A percentile compares a stretch with the other conserved stretches of the same genome.
phyloP scores from a whole-genome alignment of 2,329 filamentous ascomycete species.

The Rutstroemia sydowiana region DNA sequence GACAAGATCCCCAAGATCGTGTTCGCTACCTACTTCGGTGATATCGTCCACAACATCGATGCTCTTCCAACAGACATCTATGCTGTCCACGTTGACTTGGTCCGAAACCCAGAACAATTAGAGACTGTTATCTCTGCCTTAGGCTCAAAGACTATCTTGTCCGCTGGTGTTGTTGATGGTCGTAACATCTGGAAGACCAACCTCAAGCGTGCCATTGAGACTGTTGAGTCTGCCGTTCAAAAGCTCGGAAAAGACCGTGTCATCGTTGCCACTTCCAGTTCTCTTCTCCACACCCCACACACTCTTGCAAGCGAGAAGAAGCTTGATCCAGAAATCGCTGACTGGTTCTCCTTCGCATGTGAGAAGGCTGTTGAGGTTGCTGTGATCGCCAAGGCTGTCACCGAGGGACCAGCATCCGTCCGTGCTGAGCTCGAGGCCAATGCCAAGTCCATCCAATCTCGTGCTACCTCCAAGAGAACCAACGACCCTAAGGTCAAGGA shows the following conservation, averaged over 20 bases:
- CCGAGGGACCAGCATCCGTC: conserved; percentile 81
- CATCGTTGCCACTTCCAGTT: conserved; percentile 93
- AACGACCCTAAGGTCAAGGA: conserved; percentile 98
- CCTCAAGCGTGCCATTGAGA: conserved; percentile 90
- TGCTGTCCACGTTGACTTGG: conserved; percentile 89
- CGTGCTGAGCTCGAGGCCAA: conserved; percentile 90
- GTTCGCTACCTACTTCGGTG: conserved; percentile 97
- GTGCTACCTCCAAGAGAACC: conserved; percentile 86
- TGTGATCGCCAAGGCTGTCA: conserved; percentile 94
- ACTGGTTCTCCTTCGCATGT: conserved; percentile 97
- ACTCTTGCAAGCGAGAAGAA: conserved; percentile 98
- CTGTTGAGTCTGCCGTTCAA: conserved; percentile 81
- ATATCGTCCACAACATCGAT: conserved; percentile 98
- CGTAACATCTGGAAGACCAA: conserved; percentile 99
- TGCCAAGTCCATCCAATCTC: conserved; percentile 85
- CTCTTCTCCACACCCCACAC: conserved; percentile 96
- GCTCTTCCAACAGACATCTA: conserved; percentile 72
- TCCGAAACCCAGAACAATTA: conserved; percentile 97
- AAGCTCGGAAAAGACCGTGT: conserved; percentile 97
- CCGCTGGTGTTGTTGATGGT: conserved; percentile 93
- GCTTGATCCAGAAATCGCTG: conserved; percentile 82
- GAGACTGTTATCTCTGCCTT: conserved; percentile 75
- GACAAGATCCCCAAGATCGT: conserved; percentile 79
- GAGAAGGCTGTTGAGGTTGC: conserved; percentile 92
- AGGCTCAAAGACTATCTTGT: conserved; percentile 82